Percentiles rank a stretch among this genome's conserved stretches.
phyloP scores from a whole-genome alignment of 768 basidiomycete species.

The Neoboletus magnificus region DNA sequence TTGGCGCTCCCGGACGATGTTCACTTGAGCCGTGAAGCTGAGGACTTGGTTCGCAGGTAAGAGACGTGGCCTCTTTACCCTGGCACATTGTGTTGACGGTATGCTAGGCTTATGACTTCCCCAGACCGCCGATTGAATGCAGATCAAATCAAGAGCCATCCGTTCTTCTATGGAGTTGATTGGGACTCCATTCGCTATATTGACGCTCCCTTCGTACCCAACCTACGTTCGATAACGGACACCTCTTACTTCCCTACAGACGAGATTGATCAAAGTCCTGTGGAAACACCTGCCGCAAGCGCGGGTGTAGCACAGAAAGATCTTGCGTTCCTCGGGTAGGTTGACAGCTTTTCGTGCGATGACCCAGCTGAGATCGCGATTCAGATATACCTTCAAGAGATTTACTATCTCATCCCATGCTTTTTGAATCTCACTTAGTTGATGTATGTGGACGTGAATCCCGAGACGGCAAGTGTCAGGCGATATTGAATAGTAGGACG shows the following conservation, averaged over 20 bases:
- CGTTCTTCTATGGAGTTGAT: slow-evolving; percentile 95
- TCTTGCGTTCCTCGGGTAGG: slow-evolving; percentile 65
- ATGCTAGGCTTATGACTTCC: slow-evolving; percentile 72
- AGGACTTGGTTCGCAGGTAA: slow-evolving; percentile 82
- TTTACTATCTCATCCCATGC: slow-evolving; percentile 62
- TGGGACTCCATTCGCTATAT: slow-evolving; percentile 87
- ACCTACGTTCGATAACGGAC: slow-evolving; percentile 88
- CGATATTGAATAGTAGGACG: not conserved
- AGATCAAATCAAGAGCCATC: slow-evolving; percentile 87
- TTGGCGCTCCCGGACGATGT: slow-evolving; percentile 93
- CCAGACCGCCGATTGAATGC: slow-evolving; percentile 73
- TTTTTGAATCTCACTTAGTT: slow-evolving; percentile 32
- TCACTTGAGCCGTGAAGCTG: slow-evolving; percentile 85
- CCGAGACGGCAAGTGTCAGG: not conserved
- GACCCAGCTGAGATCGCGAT: not conserved
- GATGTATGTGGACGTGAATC: not conserved
- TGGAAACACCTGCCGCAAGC: slow-evolving; percentile 40
- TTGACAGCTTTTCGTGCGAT: slow-evolving; percentile 1
- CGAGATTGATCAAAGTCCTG: slow-evolving; percentile 76
- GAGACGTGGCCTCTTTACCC: slow-evolving; percentile 11
- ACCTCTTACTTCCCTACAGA: slow-evolving; percentile 99
- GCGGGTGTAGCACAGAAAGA: slow-evolving; percentile 48
- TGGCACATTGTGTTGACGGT: slow-evolving; percentile 3
- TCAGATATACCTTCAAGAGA: slow-evolving; percentile 77
- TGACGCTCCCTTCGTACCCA: slow-evolving; percentile 95